Conservation (phyloP, 2,329 filamentous ascomycete genomes). For the Exserohilum rostratum region DNA sequence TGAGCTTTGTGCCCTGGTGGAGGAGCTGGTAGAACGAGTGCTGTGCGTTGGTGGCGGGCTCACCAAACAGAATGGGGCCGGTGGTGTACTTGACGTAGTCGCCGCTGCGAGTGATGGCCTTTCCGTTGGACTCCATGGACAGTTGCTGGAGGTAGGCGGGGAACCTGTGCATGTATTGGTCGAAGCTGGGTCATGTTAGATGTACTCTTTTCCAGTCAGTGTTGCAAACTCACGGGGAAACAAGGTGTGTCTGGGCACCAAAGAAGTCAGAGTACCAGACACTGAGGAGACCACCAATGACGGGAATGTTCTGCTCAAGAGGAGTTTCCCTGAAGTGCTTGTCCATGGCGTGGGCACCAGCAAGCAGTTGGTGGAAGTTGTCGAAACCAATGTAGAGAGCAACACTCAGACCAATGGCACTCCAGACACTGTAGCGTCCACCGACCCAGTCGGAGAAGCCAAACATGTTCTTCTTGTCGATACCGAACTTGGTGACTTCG, state of each 20-base stretch:
- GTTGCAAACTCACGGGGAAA: constrained; percentile 76
- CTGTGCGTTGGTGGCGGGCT: constrained; percentile 98
- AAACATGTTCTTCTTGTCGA: constrained; percentile 99
- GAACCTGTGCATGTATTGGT: constrained; percentile 99
- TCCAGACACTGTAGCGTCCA: constrained; percentile 98
- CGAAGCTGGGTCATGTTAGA: constrained; percentile 66
- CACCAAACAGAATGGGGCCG: constrained; percentile 92
- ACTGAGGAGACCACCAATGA: constrained; percentile 88
- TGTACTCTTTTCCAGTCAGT: background rate
- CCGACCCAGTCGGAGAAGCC: constrained; percentile 99
- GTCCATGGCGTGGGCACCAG: constrained; percentile 96
- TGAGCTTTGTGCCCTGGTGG: constrained; percentile 98
- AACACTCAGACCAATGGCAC: constrained; percentile 93
- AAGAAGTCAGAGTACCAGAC: constrained; percentile 99
- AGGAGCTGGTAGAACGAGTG: constrained; percentile 99
- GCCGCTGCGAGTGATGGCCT: constrained; percentile 88
- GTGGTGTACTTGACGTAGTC: constrained; percentile 97
- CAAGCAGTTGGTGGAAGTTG: constrained; percentile 96
- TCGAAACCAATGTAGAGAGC: constrained; percentile 94
- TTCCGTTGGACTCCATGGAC: constrained; percentile 99
- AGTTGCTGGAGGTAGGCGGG: constrained; percentile 98
- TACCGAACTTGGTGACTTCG: constrained; percentile 98
- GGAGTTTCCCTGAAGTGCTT: constrained; percentile 94
- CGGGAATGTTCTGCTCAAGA: constrained; percentile 91
- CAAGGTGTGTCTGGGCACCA: constrained; percentile 94